Conservation (phyloP, 2,329 filamentous ascomycete genomes). For the Zopfia rhizophila region DNA sequence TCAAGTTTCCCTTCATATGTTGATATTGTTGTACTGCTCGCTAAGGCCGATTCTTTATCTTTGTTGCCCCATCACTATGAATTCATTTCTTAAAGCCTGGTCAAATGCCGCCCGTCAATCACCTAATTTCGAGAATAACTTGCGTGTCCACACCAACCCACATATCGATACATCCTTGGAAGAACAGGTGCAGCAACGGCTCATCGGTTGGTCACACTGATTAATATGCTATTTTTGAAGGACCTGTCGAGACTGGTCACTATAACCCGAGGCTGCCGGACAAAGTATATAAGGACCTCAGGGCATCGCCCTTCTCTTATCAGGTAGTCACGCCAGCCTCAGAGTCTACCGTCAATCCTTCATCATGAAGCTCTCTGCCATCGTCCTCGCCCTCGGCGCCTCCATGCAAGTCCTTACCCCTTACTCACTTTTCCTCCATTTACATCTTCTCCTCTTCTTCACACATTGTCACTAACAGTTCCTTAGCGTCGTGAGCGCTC, state of each 20-base stretch:
- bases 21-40: constrained; percentile 27
- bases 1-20: constrained; percentile 21
- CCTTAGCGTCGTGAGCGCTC: constrained; percentile 30
- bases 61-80: constrained; percentile 5
- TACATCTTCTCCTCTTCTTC: too few species aligned
- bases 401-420: constrained; percentile 26
- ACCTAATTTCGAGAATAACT: constrained; percentile 11
- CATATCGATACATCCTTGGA: constrained; percentile 4
- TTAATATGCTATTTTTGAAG: constrained; percentile 23
- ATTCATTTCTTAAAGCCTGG: constrained; percentile 24
- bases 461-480: constrained; percentile 13
- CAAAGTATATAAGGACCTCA: constrained; percentile 27
- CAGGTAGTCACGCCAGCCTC: constrained; percentile 11
- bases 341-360: constrained; percentile 2
- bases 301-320: constrained; percentile 2
- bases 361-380: constrained; percentile 40
- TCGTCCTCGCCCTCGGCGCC: constrained; percentile 30
- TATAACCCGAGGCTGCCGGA: constrained; percentile 1
- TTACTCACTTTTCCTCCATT: not conserved
- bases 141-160: constrained; percentile 11
- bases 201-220: constrained; percentile 19
- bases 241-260: constrained; percentile 1
- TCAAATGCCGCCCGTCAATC: constrained; percentile 9
- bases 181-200: constrained; percentile 10
- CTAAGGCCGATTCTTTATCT: constrained; percentile 10